Conservation (phyloP, 2,329 filamentous ascomycete species). For the Cercospora citrullina region DNA sequence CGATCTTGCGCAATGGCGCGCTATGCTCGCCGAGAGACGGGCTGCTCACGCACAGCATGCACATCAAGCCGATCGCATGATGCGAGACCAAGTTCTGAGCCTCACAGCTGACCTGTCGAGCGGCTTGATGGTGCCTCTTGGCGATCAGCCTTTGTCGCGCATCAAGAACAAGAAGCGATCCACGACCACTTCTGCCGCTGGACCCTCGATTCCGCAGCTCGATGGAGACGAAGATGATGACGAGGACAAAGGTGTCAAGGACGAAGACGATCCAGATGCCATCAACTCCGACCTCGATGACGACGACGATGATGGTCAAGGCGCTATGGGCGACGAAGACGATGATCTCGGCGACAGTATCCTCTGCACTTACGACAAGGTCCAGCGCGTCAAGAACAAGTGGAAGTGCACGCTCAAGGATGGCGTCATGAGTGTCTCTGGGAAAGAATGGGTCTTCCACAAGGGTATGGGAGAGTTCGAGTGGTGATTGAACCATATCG, state of each 20-base stretch:
- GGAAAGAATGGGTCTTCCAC: conserved; percentile 92
- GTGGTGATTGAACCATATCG: conserved; percentile 61
- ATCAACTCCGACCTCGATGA: conserved; percentile 99
- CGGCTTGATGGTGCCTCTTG: conserved; percentile 72
- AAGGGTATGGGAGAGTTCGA: conserved; percentile 97
- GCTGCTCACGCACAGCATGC: conserved; percentile 53
- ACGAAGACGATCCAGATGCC: conserved; percentile 75
- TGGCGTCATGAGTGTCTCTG: conserved; percentile 87
- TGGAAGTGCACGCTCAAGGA: conserved; percentile 98
- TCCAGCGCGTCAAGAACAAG: conserved; percentile 96
- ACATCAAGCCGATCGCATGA: conserved; percentile 65
- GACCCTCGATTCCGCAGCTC: conserved; percentile 44
- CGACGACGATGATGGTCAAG: conserved; percentile 71
- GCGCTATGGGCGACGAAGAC: conserved; percentile 57
- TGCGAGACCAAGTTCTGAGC: conserved; percentile 67
- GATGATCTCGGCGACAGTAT: conserved; percentile 86
- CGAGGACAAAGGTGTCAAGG: conserved; percentile 47
- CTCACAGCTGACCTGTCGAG: conserved; percentile 70
- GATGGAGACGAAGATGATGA: conserved; percentile 61
- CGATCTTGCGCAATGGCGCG: conserved; percentile 57
- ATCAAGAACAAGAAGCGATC: conserved; percentile 38
- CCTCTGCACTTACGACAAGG: conserved; percentile 99
- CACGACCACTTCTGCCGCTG: conserved; percentile 5
- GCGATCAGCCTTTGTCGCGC: conserved; percentile 47
- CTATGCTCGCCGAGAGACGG: conserved; percentile 60